phyloP scores from a whole-genome alignment of 129 eudicot genomes.

The Flaveria ramosissima region DNA sequence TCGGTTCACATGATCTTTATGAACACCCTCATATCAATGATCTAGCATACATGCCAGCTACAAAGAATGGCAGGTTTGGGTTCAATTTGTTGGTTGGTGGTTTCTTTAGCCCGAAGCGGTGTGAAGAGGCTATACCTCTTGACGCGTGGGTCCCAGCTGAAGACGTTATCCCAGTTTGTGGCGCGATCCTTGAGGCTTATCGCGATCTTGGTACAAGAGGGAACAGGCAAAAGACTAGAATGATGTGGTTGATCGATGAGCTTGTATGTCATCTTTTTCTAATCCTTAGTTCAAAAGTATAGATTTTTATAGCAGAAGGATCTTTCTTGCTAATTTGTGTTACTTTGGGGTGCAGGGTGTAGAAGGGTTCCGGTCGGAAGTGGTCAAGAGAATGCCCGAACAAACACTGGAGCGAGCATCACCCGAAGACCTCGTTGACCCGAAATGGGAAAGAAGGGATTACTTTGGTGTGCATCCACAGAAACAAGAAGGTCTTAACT shows the following conservation, averaged over 20 bases:
- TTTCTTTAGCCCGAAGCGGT: constrained; percentile 89
- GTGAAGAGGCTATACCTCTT: constrained; percentile 91
- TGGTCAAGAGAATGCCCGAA: constrained; percentile 88
- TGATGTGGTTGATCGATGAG: constrained; percentile 99
- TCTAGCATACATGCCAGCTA: constrained; percentile 96
- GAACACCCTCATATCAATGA: constrained; percentile 99
- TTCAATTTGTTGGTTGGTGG: constrained; percentile 95
- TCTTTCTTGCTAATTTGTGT: constrained; percentile 24
- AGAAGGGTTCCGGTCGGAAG: constrained; percentile 86
- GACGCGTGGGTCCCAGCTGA: constrained; percentile 98
- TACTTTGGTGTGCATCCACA: constrained; percentile 84
- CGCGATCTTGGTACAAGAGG: constrained; percentile 93
- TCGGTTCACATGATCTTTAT: constrained; percentile 93
- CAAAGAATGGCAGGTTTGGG: constrained; percentile 78
- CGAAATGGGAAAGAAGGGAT: constrained; percentile 86
- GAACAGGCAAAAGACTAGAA: constrained; percentile 89
- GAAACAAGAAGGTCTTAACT: constrained; percentile 84
- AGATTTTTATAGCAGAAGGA: constrained; percentile 7
- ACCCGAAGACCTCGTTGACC: constrained; percentile 63
- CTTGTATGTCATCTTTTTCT: constrained; percentile 48
- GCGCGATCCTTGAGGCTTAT: constrained; percentile 84
- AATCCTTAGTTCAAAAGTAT: background rate
- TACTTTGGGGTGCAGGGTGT: constrained; percentile 64
- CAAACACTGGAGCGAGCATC: constrained; percentile 71
- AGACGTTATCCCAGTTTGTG: constrained; percentile 63